Evolutionary conservation across 805 yeast species (phyloP).

Genomic region (Candida ponderosae): DNA sequence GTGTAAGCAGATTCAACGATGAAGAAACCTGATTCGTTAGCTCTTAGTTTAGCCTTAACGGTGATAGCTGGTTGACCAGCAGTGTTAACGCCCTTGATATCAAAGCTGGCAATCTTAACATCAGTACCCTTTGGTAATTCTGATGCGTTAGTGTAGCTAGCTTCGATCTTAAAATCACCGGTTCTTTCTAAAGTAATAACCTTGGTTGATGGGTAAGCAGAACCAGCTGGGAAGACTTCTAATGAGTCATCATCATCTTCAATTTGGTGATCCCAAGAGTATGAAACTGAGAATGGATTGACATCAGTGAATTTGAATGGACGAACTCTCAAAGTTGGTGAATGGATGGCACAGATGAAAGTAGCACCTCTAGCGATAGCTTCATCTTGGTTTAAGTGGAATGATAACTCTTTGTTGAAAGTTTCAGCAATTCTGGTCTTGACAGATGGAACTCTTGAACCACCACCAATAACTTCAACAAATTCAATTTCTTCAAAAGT

Average conservation of each 20-base stretch:
- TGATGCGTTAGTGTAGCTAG: conserved; percentile 71
- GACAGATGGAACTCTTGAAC: conserved; percentile 93
- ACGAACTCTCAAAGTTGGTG: conserved; percentile 97
- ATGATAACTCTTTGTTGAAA: conserved; percentile 80
- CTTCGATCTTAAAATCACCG: conserved; percentile 80
- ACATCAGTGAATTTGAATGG: conserved; percentile 97
- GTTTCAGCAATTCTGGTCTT: conserved; percentile 74
- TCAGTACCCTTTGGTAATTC: conserved; percentile 64
- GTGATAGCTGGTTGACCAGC: conserved; percentile 71
- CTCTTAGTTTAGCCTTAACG: conserved; percentile 89
- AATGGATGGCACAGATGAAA: conserved; percentile 96
- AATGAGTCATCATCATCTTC: conserved; percentile 85
- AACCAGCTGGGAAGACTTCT: conserved; percentile 96
- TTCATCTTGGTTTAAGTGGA: conserved; percentile 98
- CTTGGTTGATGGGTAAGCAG: conserved; percentile 90
- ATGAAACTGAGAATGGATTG: conserved; percentile 87
- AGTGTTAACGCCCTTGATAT: conserved; percentile 76
- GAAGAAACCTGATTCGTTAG: conserved; percentile 94
- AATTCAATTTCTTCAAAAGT: conserved; percentile 71
- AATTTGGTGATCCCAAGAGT: conserved; percentile 88
- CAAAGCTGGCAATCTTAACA: conserved; percentile 75
- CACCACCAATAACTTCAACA: conserved; percentile 95
- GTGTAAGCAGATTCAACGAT: conserved; percentile 92
- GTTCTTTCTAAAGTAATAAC: conserved; percentile 89
- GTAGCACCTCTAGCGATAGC: conserved; percentile 99